These are phyloP conservation scores for Claviceps sp. DNA, from an alignment of 2,329 filamentous ascomycete genomes.

Conservation along the genomic window DNA sequence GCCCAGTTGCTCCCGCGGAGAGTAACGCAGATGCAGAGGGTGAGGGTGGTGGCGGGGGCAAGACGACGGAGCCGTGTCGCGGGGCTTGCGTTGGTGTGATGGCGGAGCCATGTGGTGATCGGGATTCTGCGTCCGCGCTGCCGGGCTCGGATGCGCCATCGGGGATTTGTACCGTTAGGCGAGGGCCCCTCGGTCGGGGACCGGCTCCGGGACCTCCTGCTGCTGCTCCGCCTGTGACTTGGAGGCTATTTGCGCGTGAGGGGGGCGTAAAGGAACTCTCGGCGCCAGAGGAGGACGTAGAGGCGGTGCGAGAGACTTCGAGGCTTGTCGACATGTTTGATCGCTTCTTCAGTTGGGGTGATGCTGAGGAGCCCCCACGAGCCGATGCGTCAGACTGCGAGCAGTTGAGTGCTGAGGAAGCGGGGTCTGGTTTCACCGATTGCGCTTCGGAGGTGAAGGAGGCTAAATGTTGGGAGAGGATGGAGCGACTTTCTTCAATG, in stretches of 20 bases:
- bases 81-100: constrained; percentile 43
- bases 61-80: constrained; percentile 52
- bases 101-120: constrained; percentile 46
- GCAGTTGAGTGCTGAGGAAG: constrained; percentile 24
- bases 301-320: constrained; percentile 33
- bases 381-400: constrained; percentile 51
- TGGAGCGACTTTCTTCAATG: constrained; percentile 83
- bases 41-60: constrained; percentile 87
- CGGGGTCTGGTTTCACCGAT: constrained; percentile 22
- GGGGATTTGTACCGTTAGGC: constrained; percentile 87
- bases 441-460: constrained; percentile 46
- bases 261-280: constrained; percentile 56
- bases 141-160: constrained; percentile 73
- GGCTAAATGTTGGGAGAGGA: constrained; percentile 71
- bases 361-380: constrained; percentile 36
- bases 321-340: constrained; percentile 33
- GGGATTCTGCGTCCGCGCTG: constrained; percentile 59
- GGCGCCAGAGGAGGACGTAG: constrained; percentile 45
- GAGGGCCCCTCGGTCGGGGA: constrained; percentile 62
- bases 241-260: constrained; percentile 64
- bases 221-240: constrained; percentile 21
- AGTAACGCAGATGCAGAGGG: constrained; percentile 75
- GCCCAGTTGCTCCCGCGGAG: constrained; percentile 81
- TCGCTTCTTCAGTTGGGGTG: constrained; percentile 37
- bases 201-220: constrained; percentile 35